A percentile compares a stretch with the other conserved stretches of the same genome.
Evolutionary conservation across 495 filamentous ascomycete genomes (phyloP).

Genomic region (Alectoria sarmentosa): DNA sequence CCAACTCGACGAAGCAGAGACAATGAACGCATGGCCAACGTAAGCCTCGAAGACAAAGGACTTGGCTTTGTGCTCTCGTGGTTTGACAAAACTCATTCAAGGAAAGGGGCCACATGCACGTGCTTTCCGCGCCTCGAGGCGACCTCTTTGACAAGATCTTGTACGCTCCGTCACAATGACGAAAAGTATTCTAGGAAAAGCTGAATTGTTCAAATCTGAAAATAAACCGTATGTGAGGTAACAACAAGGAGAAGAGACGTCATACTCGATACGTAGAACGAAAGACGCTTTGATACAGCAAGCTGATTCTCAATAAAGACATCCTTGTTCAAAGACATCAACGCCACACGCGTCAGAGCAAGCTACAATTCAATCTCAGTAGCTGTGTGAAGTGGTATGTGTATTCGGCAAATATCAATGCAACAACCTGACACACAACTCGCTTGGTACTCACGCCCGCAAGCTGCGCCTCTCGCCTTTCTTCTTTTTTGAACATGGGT

Average conservation of each 20-base stretch:
- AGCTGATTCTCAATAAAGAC: background rate
- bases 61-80: background rate
- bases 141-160: background rate
- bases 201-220: background rate
- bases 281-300: background rate
- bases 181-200: background rate
- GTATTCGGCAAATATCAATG: constrained; percentile 8
- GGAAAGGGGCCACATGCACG: background rate
- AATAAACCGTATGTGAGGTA: background rate
- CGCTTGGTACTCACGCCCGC: background rate
- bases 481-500: background rate
- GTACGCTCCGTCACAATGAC: background rate
- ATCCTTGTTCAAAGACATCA: background rate
- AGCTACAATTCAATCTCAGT: background rate
- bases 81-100: background rate
- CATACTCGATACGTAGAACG: background rate
- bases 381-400: background rate
- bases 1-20: background rate
- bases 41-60: background rate
- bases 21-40: background rate
- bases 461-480: background rate
- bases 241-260: background rate
- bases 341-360: background rate
- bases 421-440: background rate
- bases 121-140: background rate